phyloP scores from a whole-genome alignment of 2,329 filamentous ascomycete genomes.

The Sclerotinia sclerotiorum region DNA sequence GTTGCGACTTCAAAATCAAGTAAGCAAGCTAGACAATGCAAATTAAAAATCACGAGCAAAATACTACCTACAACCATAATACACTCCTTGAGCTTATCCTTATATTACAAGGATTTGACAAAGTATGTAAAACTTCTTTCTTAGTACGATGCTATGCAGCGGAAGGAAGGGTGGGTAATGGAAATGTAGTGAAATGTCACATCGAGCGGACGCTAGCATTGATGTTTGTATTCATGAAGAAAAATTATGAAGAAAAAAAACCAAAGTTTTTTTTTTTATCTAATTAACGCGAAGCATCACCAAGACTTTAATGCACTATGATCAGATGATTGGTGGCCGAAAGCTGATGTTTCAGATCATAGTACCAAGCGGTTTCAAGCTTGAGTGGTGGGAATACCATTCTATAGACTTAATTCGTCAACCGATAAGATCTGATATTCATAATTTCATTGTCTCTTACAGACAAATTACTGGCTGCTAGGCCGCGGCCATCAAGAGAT shows the following conservation, averaged over 20 bases:
- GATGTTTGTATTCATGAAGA: neutral
- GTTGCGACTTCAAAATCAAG: conserved; percentile 1
- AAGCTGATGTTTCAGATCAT: conserved; percentile 10
- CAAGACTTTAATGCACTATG: neutral
- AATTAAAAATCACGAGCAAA: neutral
- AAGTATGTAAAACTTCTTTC: neutral
- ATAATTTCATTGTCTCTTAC: neutral
- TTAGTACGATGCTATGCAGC: neutral
- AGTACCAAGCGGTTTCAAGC: conserved; percentile 12
- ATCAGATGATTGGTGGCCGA: conserved; percentile 13
- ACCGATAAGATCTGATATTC: neutral
- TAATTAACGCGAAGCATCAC: neutral
- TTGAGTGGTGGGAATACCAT: neutral
- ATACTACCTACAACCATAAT: neutral
- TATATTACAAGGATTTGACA: neutral
- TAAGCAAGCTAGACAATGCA: neutral
- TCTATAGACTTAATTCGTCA: conserved; percentile 1
- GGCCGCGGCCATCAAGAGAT: neutral
- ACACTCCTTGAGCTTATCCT: neutral
- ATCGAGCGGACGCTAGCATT: neutral
- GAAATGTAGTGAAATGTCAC: neutral
- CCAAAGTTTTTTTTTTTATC: neutral
- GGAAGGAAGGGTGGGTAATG: neutral
- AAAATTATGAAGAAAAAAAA: neutral
- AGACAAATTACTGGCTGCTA: conserved; percentile 1